These are phyloP conservation scores for Pyrenophora graminea DNA, from an alignment of 2,329 filamentous ascomycete species.

Conservation along the genomic window DNA sequence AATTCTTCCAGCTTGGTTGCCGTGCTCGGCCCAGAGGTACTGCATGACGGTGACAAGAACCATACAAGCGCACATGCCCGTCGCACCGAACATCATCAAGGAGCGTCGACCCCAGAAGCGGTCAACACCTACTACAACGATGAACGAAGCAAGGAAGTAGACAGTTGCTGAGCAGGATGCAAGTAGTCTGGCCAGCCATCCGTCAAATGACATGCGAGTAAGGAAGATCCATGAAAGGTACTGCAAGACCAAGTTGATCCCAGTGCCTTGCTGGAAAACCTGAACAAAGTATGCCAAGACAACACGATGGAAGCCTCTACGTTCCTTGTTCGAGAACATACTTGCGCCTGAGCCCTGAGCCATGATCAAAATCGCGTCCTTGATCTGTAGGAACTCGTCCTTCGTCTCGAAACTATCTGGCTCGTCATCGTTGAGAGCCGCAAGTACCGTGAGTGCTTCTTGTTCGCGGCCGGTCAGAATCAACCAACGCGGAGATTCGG, in stretches of 20 bases:
- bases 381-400: constrained; percentile 50
- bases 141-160: constrained; percentile 45
- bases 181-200: constrained; percentile 48
- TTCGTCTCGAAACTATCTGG: constrained; percentile 31
- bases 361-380: constrained; percentile 40
- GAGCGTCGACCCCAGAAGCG: constrained; percentile 42
- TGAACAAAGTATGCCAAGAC: constrained; percentile 50
- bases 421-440: constrained; percentile 37
- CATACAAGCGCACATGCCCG: constrained; percentile 43
- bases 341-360: constrained; percentile 29
- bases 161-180: constrained; percentile 46
- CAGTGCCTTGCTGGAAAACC: constrained; percentile 50
- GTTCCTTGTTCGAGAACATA: constrained; percentile 41
- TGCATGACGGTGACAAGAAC: constrained; percentile 34
- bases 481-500: constrained; percentile 64
- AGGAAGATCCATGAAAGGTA: constrained; percentile 57
- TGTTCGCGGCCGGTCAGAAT: constrained; percentile 61
- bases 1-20: constrained; percentile 34
- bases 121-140: constrained; percentile 45
- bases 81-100: constrained; percentile 44
- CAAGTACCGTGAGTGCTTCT: constrained; percentile 39
- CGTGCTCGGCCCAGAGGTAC: constrained; percentile 29
- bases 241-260: constrained; percentile 39
- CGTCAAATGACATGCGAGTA: constrained; percentile 54
- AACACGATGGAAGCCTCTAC: constrained; percentile 49